Evolutionary conservation across 1,284 basidiomycete species (phyloP), one percentile per base, ranked within the genome.

Genomic region (Tranzscheliella williamsii): DNA sequence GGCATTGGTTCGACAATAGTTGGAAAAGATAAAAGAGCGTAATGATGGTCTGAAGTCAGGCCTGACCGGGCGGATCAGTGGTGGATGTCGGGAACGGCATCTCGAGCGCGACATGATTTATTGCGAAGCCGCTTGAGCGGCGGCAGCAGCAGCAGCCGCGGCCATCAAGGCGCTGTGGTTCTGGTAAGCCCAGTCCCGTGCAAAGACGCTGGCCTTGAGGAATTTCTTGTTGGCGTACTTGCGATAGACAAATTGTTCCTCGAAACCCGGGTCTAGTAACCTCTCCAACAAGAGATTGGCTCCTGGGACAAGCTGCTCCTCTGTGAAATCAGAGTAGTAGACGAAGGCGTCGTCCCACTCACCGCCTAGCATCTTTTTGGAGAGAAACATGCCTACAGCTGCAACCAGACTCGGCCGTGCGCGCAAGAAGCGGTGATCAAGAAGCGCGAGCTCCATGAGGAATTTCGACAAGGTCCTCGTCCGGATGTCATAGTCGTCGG

Each of bases 171-270:
- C 56, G 27, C 47, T 55, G 55, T 72, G 65, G 49, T 72, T 68
- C 29, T 70, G 70, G 24, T 56, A 53, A 2, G 72, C 82, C 82
- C 82, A 83, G 38, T 80, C 78, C 37, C 80, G 76, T 4, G 81
- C 80, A 63, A 79, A 82, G 24, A 79, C 76, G 18, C 80, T 71
- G 4, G 90, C 89, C 83, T 91, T 91, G 80, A 89, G 82, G 79
- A 86, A 94, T 69, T 88, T 88, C 85, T 93, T 94, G 84, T 90
- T 86, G 42, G 91, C 86, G 79, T 98, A 99, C 82, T 99, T 98
- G 82, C 89, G 89, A 85, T 86, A 95, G 24, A 95, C 88, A 79
- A 93, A 92, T 72, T 88, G 86, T 46, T 85, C 83, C 30, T 86
- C 84, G 78, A 98, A 97, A 57, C 85, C 85, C 1, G 84, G 81